Evolutionary conservation across 129 eudicot genomes (phyloP), one percentile per base, ranked within the genome.

Genomic region (Tanacetum coccineum): DNA sequence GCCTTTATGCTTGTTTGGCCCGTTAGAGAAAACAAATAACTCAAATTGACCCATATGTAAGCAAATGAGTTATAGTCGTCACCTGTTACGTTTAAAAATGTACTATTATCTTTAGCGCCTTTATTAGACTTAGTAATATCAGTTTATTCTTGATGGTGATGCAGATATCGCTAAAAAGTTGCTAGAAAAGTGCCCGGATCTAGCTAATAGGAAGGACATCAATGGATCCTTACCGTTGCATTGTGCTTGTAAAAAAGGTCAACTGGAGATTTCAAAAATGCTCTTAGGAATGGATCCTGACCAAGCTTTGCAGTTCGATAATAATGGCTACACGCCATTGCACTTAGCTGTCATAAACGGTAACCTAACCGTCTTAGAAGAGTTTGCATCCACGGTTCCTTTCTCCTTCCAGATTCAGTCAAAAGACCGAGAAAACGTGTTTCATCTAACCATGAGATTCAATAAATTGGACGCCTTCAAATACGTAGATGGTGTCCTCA

Each of bases 301-400:
- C 14, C 75, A 68, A 61, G 80, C 75, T 76, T 21, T 62, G 20
- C 59, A 69, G 18, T 62, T 50, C 8, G 54, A 69, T 62, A 51
- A 51, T 59, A 53, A 61, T n/a, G 80, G 80, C 45, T 69, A 68
- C 66, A 68, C 80, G 9, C 75, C 80, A 0, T 44, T 69, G 65
- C 80, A 76, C 60, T 62, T 76, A 36, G 80, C 75, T 26, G 71
- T 60, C 10, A 76, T 76, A 30, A 69, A 76, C 45, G 80, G 80
- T 19, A 54, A 62, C 22, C 13, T 62, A 9, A 50, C 58, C 3
- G 62, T 76, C 66, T 17, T 76, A 18, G 56, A 69, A n/a, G 80
- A 76, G 51, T 76, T 76, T 56, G 57, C 55, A 68, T 51, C 68
- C 48, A 12, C 14, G 5, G 74, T 50, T 69, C 80, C 71, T 55